Evolutionary conservation across 2,329 filamentous ascomycete genomes (phyloP).

Genomic region (Fusarium chuoi): DNA sequence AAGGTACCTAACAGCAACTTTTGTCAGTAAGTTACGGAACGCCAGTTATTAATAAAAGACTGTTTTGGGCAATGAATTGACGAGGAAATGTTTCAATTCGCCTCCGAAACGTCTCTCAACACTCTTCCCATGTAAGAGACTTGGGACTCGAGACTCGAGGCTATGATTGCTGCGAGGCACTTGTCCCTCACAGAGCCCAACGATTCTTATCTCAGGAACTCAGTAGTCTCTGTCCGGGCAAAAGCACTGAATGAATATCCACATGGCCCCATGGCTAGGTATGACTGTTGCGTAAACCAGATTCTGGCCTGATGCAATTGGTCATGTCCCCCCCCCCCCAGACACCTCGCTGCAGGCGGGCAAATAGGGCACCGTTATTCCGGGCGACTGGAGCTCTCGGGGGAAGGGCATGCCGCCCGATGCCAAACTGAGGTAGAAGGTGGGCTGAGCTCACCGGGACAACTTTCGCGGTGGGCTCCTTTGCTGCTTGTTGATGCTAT

Average conservation of each 20-base stretch:
- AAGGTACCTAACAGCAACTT: conserved; percentile 33
- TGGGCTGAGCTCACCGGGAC: conserved; percentile 42
- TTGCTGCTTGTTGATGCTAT: conserved; percentile 24
- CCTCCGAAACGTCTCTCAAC: neutral
- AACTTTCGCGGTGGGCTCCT: conserved; percentile 14
- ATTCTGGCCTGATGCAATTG: conserved; percentile 47
- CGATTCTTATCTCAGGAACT: conserved; percentile 27
- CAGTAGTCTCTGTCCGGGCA: neutral
- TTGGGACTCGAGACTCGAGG: neutral
- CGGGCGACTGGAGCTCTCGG: conserved; percentile 45
- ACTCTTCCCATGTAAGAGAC: conserved; percentile 15
- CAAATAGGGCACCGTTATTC: conserved; percentile 41
- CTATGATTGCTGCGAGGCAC: conserved; percentile 7
- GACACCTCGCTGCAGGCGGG: conserved; percentile 37
- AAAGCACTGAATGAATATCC: conserved; percentile 5
- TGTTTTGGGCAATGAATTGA: conserved; percentile 9
- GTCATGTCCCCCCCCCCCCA: conserved; percentile 12
- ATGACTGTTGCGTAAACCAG: conserved; percentile 39
- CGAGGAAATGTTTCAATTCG: conserved; percentile 4
- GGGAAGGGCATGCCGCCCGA: conserved; percentile 35
- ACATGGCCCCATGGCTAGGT: conserved; percentile 17
- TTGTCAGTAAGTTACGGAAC: conserved; percentile 28
- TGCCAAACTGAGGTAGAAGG: conserved; percentile 34
- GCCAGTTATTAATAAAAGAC: conserved; percentile 7
- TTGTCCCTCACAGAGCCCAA: neutral